phyloP scores from a whole-genome alignment of 768 basidiomycete species.

The Cantharellus cinnabarinus region DNA sequence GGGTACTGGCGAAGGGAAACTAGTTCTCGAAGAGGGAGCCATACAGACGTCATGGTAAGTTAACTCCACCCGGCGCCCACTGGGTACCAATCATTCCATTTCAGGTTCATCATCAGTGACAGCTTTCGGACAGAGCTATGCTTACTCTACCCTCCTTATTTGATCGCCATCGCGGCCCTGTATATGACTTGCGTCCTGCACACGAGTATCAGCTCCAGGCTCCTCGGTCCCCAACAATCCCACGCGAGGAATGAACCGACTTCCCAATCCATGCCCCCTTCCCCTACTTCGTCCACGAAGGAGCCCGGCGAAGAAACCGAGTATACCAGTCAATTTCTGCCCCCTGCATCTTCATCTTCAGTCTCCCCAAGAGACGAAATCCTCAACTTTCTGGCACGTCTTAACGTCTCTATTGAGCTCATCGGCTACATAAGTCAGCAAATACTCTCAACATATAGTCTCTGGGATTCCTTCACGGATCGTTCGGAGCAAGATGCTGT shows the following conservation, averaged over 20 bases:
- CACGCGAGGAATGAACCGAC: slow-evolving; percentile 12
- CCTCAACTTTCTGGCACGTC: slow-evolving; percentile 60
- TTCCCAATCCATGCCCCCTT: slow-evolving; percentile 4
- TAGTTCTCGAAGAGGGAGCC: slow-evolving; percentile 54
- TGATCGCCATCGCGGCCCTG: slow-evolving; percentile 81
- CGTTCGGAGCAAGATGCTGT: slow-evolving; percentile 43
- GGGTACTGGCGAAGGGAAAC: slow-evolving; percentile 61
- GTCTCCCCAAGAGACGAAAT: slow-evolving; percentile 31
- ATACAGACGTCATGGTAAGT: slow-evolving; percentile 81
- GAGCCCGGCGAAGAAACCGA: slow-evolving; percentile 2
- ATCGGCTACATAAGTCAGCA: slow-evolving; percentile 77
- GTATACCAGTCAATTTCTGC: slow-evolving; percentile 24
- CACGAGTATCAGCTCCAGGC: slow-evolving; percentile 25
- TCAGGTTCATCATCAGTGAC: slow-evolving; percentile 91
- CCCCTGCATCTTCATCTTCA: slow-evolving; percentile 10
- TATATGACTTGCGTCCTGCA: slow-evolving; percentile 74
- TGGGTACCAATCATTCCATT: background rate
- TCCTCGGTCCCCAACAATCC: slow-evolving; percentile 12
- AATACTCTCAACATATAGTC: slow-evolving; percentile 70
- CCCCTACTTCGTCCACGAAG: slow-evolving; percentile 3
- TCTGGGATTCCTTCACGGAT: slow-evolving; percentile 38
- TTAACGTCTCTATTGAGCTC: slow-evolving; percentile 68
- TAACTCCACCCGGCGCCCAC: background rate
- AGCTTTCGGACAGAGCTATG: slow-evolving; percentile 85
- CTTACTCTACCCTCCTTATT: slow-evolving; percentile 85